Evolutionary conservation across 192 early-diverging fungal species (phyloP).

Genomic region (Obelidium mucronatum): DNA sequence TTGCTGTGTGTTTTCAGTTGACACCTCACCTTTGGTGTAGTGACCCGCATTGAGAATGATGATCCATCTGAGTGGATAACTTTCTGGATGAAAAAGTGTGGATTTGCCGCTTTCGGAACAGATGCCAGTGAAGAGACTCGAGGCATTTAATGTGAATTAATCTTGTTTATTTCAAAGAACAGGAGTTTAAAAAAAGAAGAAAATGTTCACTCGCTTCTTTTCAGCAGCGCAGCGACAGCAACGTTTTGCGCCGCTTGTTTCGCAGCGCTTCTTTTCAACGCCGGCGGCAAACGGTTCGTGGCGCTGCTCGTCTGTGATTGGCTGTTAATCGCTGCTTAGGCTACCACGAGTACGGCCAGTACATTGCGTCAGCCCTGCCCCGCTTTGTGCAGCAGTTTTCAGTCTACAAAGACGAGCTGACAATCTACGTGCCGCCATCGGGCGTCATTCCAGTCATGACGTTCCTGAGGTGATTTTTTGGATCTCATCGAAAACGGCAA

Average conservation of each 20-base stretch:
- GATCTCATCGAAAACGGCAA: background rate
- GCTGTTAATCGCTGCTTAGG: background rate
- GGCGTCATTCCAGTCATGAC: constrained; percentile 78
- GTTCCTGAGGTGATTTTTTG: constrained; percentile 66
- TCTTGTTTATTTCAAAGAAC: background rate
- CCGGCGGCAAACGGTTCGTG: background rate
- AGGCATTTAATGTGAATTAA: too few species aligned
- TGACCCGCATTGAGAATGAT: constrained; percentile 80
- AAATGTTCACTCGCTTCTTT: constrained; percentile 1
- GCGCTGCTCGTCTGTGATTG: background rate
- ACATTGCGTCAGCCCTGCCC: constrained; percentile 83
- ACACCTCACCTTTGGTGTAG: constrained; percentile 68
- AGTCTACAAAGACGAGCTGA: constrained; percentile 98
- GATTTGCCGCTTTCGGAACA: constrained; percentile 27
- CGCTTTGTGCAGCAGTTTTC: constrained; percentile 97
- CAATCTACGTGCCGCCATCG: constrained; percentile 89
- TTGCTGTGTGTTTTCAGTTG: background rate
- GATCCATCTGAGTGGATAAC: constrained; percentile 90
- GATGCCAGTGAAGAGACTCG: constrained; percentile 12
- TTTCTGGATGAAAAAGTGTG: constrained; percentile 76
- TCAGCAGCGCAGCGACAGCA: background rate
- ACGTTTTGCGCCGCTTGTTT: background rate
- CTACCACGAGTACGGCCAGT: constrained; percentile 80
- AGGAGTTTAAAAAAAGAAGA: constrained; percentile 16
- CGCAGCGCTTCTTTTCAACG: background rate